Evolutionary conservation across 306 rosid species (phyloP).

Genomic region (Vigna angularis): DNA sequence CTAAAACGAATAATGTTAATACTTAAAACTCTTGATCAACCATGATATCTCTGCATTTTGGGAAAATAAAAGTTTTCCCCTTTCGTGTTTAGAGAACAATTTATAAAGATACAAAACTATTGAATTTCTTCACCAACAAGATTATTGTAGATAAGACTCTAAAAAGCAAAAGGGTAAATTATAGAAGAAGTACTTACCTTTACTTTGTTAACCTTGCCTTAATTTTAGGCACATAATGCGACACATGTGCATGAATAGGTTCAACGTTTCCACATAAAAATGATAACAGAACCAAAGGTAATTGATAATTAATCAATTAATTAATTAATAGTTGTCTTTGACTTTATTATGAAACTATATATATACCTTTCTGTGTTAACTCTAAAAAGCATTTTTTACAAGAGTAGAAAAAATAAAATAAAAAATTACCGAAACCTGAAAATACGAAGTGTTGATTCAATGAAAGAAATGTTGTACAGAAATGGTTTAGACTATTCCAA

Average conservation of each 20-base stretch:
- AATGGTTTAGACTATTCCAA: constrained; percentile 19
- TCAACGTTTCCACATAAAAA: background rate
- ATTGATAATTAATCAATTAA: background rate
- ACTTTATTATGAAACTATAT: background rate
- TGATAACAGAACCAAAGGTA: background rate
- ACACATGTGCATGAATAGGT: constrained; percentile 16
- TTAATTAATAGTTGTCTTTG: background rate
- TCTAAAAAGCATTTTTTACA: background rate
- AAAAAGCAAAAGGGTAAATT: background rate
- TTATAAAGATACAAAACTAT: no score
- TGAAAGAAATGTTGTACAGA: background rate
- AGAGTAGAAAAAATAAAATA: no score
- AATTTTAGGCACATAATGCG: constrained; percentile 23
- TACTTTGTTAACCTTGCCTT: constrained; percentile 19
- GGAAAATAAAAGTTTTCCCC: no score
- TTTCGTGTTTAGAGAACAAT: no score
- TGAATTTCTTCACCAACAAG: constrained; percentile 9
- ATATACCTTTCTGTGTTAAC: background rate
- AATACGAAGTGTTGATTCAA: no score
- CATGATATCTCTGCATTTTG: no score
- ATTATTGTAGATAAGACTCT: background rate
- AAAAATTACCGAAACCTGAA: no score
- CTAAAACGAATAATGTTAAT: no score
- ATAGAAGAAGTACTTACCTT: constrained; percentile 17
- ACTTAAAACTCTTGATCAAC: no score